Percentiles rank a stretch among this genome's conserved stretches.
phyloP scores from a whole-genome alignment of 129 eudicot genomes.

The Arctium minus region DNA sequence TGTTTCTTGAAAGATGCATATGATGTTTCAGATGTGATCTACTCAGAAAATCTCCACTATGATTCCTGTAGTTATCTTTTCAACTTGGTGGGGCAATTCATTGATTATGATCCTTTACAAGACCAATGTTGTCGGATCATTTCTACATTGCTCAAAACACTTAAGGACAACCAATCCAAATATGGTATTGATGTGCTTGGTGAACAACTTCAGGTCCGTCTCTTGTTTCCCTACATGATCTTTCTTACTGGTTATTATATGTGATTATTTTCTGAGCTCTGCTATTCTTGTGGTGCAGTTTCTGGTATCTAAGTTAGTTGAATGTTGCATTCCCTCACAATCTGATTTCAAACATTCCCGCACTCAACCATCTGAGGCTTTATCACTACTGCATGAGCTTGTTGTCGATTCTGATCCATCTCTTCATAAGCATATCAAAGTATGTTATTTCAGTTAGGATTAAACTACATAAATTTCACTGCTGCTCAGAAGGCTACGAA shows the following conservation, averaged over 20 bases:
- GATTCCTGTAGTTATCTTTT: constrained; percentile 65
- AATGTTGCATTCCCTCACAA: constrained; percentile 47
- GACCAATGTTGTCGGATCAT: constrained; percentile 77
- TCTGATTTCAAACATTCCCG: constrained; percentile 31
- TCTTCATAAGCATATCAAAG: constrained; percentile 74
- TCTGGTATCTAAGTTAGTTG: constrained; percentile 79
- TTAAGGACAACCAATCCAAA: constrained; percentile 40
- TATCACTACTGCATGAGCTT: constrained; percentile 74
- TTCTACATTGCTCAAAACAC: constrained; percentile 60
- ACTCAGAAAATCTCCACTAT: constrained; percentile 3
- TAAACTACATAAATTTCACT: not conserved
- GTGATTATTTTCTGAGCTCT: constrained; percentile 3
- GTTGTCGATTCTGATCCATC: constrained; percentile 75
- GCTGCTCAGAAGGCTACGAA: constrained; percentile 10
- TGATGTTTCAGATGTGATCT: constrained; percentile 1
- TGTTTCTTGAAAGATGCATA: constrained; percentile 7
- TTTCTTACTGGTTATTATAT: not conserved
- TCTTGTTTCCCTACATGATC: constrained; percentile 5
- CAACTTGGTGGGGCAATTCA: constrained; percentile 72
- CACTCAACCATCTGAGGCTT: constrained; percentile 51
- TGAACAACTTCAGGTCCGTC: constrained; percentile 86
- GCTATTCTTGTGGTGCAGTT: constrained; percentile 44
- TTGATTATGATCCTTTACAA: constrained; percentile 60
- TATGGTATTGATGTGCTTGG: constrained; percentile 61
- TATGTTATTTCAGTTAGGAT: constrained; percentile 36